Percentiles rank a stretch among this genome's conserved stretches.
Conservation (phyloP, 2,329 filamentous ascomycete genomes). For the Neofusicoccum laricinum region DNA sequence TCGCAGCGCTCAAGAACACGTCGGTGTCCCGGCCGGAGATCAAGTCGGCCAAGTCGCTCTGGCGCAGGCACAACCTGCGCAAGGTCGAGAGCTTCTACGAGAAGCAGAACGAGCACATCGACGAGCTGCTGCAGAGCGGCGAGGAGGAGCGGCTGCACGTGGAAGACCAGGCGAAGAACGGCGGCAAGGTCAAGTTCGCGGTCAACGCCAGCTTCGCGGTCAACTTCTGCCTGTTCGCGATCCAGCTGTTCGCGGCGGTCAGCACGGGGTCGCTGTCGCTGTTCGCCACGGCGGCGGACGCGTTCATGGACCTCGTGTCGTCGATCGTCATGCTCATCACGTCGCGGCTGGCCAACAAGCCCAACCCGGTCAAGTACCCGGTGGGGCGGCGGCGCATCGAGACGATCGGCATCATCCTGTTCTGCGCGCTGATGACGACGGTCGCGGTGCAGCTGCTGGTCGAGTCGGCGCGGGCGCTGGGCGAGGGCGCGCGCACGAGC, state of each 20-base stretch:
- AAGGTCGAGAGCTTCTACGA: constrained; percentile 43
- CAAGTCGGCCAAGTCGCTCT: constrained; percentile 14
- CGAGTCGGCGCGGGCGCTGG: constrained; percentile 56
- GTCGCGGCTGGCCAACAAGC: constrained; percentile 56
- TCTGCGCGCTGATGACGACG: constrained; percentile 65
- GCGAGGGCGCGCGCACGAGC: constrained; percentile 40
- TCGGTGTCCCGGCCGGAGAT: constrained; percentile 45
- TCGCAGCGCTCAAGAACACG: constrained; percentile 32
- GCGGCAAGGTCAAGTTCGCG: constrained; percentile 38
- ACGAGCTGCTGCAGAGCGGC: constrained; percentile 53
- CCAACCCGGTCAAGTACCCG: constrained; percentile 62
- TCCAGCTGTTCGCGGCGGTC: constrained; percentile 58
- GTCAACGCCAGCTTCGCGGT: constrained; percentile 38
- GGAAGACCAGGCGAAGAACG: constrained; percentile 51
- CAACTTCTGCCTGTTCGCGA: constrained; percentile 52
- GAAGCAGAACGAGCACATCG: constrained; percentile 40
- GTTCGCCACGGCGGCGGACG: constrained; percentile 65
- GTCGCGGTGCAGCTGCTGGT: constrained; percentile 63
- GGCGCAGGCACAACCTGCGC: constrained; percentile 25
- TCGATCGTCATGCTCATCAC: constrained; percentile 63
- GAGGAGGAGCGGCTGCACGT: constrained; percentile 54
- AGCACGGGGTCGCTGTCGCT: constrained; percentile 60
- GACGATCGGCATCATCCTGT: constrained; percentile 64
- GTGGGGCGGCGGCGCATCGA: constrained; percentile 62
- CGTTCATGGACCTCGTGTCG: constrained; percentile 64